Evolutionary conservation across 2,329 filamentous ascomycete genomes (phyloP).

Genomic region (Diplodia sapinea): DNA sequence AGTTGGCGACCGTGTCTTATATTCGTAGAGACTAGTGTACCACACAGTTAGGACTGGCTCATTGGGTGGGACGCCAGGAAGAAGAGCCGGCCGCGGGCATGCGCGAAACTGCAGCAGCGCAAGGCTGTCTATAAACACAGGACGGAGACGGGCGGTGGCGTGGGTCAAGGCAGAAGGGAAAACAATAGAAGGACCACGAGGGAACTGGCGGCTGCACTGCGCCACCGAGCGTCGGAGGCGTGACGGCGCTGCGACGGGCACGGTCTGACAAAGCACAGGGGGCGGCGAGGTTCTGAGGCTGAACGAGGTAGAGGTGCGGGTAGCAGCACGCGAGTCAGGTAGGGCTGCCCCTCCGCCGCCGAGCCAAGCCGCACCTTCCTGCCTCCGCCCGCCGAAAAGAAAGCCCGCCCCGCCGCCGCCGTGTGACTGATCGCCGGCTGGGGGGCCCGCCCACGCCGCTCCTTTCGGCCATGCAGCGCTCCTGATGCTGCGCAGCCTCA

Average conservation of each 20-base stretch:
- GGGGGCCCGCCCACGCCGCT: conserved; percentile 17
- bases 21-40: too few species aligned
- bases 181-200: not conserved
- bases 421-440: not conserved
- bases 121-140: not conserved
- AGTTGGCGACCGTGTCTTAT: conserved; percentile 12
- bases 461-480: conserved; percentile 25
- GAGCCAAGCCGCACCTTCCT: not conserved
- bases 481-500: conserved; percentile 27
- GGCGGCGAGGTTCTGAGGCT: conserved; percentile 5
- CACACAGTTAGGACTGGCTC: too few species aligned
- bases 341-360: not conserved
- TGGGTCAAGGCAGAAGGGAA: not conserved
- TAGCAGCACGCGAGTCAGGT: conserved; percentile 7
- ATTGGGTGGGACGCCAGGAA: not conserved
- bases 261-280: conserved; percentile 10
- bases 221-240: not conserved
- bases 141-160: conserved; percentile 3
- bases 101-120: not conserved
- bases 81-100: not conserved
- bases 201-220: not conserved
- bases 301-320: not conserved
- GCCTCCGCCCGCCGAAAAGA: conserved; percentile 8
- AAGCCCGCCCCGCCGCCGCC: conserved; percentile 7
- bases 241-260: conserved; percentile 11